phyloP scores from a whole-genome alignment of 2,329 filamentous ascomycete species.

The Aspergillus fumigatiaffinis region DNA sequence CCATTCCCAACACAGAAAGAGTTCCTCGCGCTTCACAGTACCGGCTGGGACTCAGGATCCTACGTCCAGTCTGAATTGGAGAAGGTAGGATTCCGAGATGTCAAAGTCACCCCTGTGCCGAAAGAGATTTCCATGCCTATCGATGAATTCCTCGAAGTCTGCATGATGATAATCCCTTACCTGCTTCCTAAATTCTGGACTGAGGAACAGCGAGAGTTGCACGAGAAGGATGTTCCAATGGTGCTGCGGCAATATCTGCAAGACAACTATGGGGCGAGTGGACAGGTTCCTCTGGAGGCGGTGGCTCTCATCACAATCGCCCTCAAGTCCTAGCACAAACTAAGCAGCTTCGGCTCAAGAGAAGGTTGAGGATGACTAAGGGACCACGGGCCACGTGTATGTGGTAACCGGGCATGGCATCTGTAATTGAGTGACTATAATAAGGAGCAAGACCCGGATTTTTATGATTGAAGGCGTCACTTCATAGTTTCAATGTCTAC shows the following conservation, averaged over 20 bases:
- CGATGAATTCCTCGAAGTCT: slow-evolving; percentile 19
- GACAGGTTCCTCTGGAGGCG: slow-evolving; percentile 21
- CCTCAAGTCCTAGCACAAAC: slow-evolving; percentile 17
- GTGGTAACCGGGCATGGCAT: neutral
- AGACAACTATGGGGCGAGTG: slow-evolving; percentile 20
- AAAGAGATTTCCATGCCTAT: slow-evolving; percentile 12
- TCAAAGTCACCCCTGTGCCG: slow-evolving; percentile 17
- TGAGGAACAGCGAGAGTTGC: slow-evolving; percentile 21
- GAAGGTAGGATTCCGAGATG: slow-evolving; percentile 21
- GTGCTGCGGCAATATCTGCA: slow-evolving; percentile 23
- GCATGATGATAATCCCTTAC: slow-evolving; percentile 16
- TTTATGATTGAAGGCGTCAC: neutral
- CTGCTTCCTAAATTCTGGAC: slow-evolving; percentile 27
- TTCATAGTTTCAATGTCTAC: neutral
- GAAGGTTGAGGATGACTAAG: too few relatives aligned
- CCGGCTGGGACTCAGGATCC: slow-evolving; percentile 21
- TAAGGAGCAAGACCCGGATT: neutral
- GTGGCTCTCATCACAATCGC: slow-evolving; percentile 29
- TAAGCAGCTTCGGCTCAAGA: neutral
- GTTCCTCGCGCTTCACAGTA: slow-evolving; percentile 15
- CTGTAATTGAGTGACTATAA: neutral
- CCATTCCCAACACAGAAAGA: slow-evolving; percentile 20
- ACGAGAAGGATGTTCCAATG: slow-evolving; percentile 15
- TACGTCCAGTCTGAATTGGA: slow-evolving; percentile 20
- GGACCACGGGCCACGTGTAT: neutral